Percentiles rank a stretch among this genome's conserved stretches.
Evolutionary conservation across 345 rosid genomes (phyloP).

Genomic region (Brassica carinata): DNA sequence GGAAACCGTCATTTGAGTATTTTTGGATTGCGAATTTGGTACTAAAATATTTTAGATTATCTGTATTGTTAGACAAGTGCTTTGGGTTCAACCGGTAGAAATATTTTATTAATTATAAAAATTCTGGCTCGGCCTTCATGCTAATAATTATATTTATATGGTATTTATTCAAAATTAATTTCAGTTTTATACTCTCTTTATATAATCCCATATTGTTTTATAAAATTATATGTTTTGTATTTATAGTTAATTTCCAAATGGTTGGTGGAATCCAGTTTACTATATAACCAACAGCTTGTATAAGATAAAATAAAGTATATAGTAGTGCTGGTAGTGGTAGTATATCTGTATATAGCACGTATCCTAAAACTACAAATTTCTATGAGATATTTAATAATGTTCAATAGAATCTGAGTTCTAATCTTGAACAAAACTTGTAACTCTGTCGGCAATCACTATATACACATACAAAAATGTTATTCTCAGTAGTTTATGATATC

Average conservation of each 20-base stretch:
- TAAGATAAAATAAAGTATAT: too few relatives aligned
- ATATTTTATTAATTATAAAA: neutral
- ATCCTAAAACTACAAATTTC: neutral
- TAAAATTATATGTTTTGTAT: neutral
- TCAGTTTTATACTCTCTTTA: neutral
- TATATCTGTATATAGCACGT: neutral
- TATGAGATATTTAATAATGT: too few relatives aligned
- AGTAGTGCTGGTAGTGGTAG: neutral
- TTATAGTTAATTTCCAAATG: neutral
- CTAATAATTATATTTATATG: neutral
- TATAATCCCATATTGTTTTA: neutral
- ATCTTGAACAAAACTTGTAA: too few relatives aligned
- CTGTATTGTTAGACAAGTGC: neutral
- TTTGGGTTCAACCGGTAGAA: neutral
- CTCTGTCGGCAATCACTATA: too few relatives aligned
- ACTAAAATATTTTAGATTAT: neutral
- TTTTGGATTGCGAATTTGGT: neutral
- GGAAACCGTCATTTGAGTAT: neutral
- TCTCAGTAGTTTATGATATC: too few relatives aligned
- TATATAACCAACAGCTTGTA: neutral
- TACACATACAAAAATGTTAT: too few relatives aligned
- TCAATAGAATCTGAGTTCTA: too few relatives aligned
- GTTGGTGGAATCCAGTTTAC: slow-evolving; percentile 8
- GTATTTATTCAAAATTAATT: neutral
- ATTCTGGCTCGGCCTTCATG: neutral